A percentile compares a stretch with the other conserved stretches of the same genome.
Evolutionary conservation across 2,329 filamentous ascomycete species (phyloP).

Genomic region (Berkeleyomyces rouxiae): DNA sequence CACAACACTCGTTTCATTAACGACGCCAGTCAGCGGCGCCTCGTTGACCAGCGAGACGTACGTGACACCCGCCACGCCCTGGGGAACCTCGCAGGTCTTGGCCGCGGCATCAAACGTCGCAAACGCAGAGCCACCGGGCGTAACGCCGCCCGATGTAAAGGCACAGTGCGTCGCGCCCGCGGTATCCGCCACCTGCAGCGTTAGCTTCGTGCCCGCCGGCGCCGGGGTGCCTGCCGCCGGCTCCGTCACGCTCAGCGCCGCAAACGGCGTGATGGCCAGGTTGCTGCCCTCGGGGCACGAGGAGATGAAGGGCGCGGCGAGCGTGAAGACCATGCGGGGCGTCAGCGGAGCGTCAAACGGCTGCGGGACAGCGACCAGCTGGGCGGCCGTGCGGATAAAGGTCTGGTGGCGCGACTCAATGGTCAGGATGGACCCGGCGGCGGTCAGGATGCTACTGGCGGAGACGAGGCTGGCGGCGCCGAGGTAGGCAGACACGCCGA

Average conservation of each 20-base stretch:
- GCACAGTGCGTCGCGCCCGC: conserved; percentile 42
- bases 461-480: conserved; percentile 52
- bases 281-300: conserved; percentile 50
- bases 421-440: conserved; percentile 54
- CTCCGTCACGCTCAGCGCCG: conserved; percentile 32
- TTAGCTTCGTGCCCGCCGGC: conserved; percentile 22
- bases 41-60: conserved; percentile 49
- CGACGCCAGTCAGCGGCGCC: conserved; percentile 31
- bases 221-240: conserved; percentile 26
- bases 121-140: conserved; percentile 43
- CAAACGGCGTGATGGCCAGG: conserved; percentile 49
- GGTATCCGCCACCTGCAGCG: conserved; percentile 34
- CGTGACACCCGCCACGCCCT: conserved; percentile 43
- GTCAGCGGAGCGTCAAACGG: conserved; percentile 55
- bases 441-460: conserved; percentile 41
- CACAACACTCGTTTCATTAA: conserved; percentile 47
- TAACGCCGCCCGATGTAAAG: conserved; percentile 44
- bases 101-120: conserved; percentile 33
- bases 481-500: conserved; percentile 58
- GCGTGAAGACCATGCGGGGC: conserved; percentile 53
- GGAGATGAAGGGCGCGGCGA: conserved; percentile 55
- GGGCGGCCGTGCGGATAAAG: conserved; percentile 46
- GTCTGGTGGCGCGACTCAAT: conserved; percentile 60
- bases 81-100: conserved; percentile 43
- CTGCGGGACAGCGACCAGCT: conserved; percentile 43